phyloP scores from a whole-genome alignment of 192 early-diverging fungal species.

The Linnemannia schmuckeri region DNA sequence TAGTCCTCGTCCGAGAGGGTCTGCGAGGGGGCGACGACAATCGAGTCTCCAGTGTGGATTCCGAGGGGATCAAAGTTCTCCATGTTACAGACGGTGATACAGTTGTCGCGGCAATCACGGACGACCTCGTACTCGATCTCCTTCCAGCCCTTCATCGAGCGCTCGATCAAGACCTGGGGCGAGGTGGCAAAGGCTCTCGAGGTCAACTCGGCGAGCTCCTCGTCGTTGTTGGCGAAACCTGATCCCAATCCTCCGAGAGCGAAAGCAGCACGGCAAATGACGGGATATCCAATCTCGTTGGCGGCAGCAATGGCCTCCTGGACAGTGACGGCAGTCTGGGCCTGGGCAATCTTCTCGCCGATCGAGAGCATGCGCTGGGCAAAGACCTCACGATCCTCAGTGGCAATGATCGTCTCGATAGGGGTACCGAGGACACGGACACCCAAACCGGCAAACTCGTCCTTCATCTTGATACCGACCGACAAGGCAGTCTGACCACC shows the following conservation, averaged over 20 bases:
- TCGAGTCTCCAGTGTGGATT: conserved; percentile 98
- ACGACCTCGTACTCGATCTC: conserved; percentile 99
- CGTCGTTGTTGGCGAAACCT: conserved; percentile 86
- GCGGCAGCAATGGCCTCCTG: conserved; percentile 71
- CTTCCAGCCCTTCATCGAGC: conserved; percentile 99
- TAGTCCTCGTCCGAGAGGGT: conserved; percentile 97
- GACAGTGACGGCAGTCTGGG: conserved; percentile 87
- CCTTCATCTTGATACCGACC: conserved; percentile 91
- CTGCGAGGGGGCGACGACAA: conserved; percentile 97
- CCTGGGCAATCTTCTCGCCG: conserved; percentile 92
- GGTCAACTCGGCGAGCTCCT: conserved; percentile 81
- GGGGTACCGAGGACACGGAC: conserved; percentile 97
- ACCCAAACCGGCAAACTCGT: conserved; percentile 80
- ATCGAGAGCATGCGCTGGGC: conserved; percentile 87
- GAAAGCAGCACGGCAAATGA: conserved; percentile 95
- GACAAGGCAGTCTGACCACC: conserved; percentile 98
- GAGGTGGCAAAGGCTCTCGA: conserved; percentile 87
- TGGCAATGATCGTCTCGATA: conserved; percentile 90
- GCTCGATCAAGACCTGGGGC: conserved; percentile 96
- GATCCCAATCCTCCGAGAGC: conserved; percentile 96
- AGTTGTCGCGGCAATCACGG: conserved; percentile 97
- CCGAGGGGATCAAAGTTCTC: conserved; percentile 99
- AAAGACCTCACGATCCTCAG: conserved; percentile 97
- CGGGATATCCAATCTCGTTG: conserved; percentile 88
- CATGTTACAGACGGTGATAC: conserved; percentile 99